Conservation (phyloP, 106 monocot species). For the Dioscorea zingiberensis region DNA sequence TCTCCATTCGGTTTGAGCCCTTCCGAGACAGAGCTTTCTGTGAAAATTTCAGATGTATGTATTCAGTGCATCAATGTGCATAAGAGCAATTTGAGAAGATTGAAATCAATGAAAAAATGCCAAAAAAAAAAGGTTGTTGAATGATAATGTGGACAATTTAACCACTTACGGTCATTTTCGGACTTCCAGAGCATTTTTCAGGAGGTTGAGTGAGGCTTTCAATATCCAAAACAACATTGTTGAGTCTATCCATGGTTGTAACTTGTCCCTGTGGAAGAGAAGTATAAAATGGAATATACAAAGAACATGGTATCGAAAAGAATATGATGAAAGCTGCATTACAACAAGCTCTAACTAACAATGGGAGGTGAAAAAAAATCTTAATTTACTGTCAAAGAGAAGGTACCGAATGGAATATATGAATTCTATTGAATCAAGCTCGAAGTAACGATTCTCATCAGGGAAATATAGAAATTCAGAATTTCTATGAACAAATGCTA, state of each 20-base stretch:
- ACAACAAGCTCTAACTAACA: neutral
- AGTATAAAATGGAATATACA: no score
- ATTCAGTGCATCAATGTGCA: no score
- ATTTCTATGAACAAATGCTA: no score
- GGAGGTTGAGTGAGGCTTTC: constrained; percentile 42
- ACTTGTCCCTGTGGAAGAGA: constrained; percentile 16
- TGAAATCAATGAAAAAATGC: no score
- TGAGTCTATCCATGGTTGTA: constrained; percentile 17
- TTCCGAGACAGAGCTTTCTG: constrained; percentile 46
- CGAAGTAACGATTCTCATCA: no score
- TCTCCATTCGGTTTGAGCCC: constrained; percentile 34
- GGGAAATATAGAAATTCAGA: no score
- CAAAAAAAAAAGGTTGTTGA: neutral
- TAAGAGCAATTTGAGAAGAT: no score
- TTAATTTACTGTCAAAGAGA: no score
- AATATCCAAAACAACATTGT: constrained; percentile 47
- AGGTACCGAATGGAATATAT: no score
- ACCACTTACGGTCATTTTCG: constrained; percentile 57
- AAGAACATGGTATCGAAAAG: constrained; percentile 3
- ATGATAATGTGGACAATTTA: neutral
- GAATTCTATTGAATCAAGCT: no score
- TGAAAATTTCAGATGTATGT: no score
- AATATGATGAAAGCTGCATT: neutral
- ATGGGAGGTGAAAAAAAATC: neutral
- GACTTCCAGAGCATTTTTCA: constrained; percentile 63